These are phyloP conservation scores for Rhizopus sp. DNA, from an alignment of 371 early-diverging fungal genomes.

Conservation along the genomic window DNA sequence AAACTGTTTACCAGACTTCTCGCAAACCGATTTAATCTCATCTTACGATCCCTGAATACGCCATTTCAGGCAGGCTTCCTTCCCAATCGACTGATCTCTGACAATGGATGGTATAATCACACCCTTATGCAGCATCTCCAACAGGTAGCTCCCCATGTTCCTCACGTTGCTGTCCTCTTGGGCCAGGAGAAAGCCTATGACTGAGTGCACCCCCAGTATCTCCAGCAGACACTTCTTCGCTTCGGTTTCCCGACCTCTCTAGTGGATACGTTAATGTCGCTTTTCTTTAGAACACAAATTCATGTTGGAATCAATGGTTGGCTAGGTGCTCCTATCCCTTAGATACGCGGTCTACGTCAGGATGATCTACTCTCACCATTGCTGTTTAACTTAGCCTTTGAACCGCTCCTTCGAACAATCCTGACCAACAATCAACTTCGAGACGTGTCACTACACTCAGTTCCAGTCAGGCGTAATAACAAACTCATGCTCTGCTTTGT, in stretches of 20 bases:
- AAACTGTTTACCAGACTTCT: conserved; percentile 27
- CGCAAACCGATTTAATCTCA: conserved; percentile 14
- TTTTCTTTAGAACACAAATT: too few relatives aligned
- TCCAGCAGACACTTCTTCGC: not conserved
- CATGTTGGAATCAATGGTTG: too few relatives aligned
- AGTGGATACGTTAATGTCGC: too few relatives aligned
- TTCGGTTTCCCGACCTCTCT: too few relatives aligned
- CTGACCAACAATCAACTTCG: too few relatives aligned
- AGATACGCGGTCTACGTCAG: conserved; percentile 10
- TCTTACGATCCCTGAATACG: conserved; percentile 7
- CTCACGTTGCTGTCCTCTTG: conserved; percentile 2
- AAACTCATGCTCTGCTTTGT: too few relatives aligned
- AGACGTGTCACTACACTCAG: too few relatives aligned
- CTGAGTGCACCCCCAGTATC: conserved; percentile 29
- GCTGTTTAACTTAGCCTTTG: conserved; percentile 15
- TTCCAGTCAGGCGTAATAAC: too few relatives aligned
- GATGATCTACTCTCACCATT: conserved; percentile 15
- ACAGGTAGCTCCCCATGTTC: not conserved
- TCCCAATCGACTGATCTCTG: conserved; percentile 18
- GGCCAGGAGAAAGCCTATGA: conserved; percentile 32
- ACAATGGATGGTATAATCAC: conserved; percentile 20
- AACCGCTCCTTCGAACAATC: conserved; percentile 8
- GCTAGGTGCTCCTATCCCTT: not conserved
- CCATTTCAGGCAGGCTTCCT: conserved; percentile 21
- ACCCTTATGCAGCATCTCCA: conserved; percentile 14